Percentiles rank a stretch among this genome's conserved stretches.
phyloP scores from a whole-genome alignment of 768 basidiomycete species.

The Macrolepiota dolichaula region DNA sequence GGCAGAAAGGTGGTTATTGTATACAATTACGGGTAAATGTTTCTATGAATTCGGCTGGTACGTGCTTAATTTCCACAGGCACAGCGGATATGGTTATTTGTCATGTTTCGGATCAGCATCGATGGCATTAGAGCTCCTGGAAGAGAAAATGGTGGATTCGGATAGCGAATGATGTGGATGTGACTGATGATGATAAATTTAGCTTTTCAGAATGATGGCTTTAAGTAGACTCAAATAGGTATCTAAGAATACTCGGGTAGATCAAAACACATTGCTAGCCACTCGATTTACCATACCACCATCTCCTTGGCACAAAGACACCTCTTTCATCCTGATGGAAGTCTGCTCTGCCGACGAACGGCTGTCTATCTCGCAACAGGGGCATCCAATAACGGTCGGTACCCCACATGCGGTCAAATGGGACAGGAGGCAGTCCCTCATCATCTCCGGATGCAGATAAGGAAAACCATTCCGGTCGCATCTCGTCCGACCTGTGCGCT shows the following conservation, averaged over 20 bases:
- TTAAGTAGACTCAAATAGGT: neutral
- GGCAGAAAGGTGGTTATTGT: constrained; percentile 42
- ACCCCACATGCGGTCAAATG: constrained; percentile 59
- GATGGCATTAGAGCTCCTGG: constrained; percentile 38
- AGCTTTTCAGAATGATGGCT: neutral
- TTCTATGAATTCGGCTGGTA: neutral
- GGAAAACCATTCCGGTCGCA: constrained; percentile 81
- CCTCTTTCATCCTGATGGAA: constrained; percentile 26
- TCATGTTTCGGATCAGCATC: constrained; percentile 57
- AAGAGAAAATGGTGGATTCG: constrained; percentile 16
- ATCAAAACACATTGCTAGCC: neutral
- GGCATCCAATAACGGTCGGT: constrained; percentile 72
- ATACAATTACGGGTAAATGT: constrained; percentile 63
- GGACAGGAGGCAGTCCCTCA: constrained; percentile 36
- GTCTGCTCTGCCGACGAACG: constrained; percentile 45
- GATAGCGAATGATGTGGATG: neutral
- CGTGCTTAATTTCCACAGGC: constrained; percentile 25
- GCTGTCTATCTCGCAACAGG: constrained; percentile 39
- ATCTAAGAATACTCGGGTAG: neutral
- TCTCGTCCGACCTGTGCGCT: constrained; percentile 73
- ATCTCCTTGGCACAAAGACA: constrained; percentile 26
- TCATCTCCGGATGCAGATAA: constrained; percentile 16
- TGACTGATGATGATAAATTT: neutral
- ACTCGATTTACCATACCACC: constrained; percentile 36
- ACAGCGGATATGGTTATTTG: constrained; percentile 55